Evolutionary conservation across 2,329 filamentous ascomycete species (phyloP).

Genomic region (Cordyceps sp.): DNA sequence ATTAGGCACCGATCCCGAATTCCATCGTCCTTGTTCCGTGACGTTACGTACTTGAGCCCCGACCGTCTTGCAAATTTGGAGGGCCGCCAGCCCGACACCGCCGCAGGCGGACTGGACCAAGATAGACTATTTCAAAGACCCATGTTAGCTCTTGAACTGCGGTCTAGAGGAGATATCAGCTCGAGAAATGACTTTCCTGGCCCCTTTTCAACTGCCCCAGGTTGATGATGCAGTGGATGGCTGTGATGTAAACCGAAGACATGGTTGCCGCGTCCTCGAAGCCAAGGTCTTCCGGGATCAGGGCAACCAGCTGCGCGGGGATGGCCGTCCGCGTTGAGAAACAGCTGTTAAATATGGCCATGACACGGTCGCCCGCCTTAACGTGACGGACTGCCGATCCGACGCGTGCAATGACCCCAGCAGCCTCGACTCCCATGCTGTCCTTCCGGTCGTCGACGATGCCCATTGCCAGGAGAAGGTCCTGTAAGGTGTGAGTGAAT

Average conservation of each 20-base stretch:
- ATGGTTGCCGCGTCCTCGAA: slow-evolving; percentile 18
- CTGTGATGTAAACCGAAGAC: slow-evolving; percentile 16
- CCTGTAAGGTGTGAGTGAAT: background rate
- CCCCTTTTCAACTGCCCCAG: slow-evolving; percentile 3
- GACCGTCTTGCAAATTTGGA: slow-evolving; percentile 9
- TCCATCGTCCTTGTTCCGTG: no score
- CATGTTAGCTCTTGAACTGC: background rate
- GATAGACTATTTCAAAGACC: slow-evolving; percentile 9
- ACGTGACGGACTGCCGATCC: slow-evolving; percentile 7
- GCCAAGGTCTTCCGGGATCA: slow-evolving; percentile 16
- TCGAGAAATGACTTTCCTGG: slow-evolving; percentile 1
- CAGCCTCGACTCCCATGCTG: slow-evolving; percentile 12
- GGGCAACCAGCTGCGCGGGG: slow-evolving; percentile 7
- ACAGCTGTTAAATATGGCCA: slow-evolving; percentile 5
- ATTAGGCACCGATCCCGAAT: background rate
- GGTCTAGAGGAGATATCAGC: background rate
- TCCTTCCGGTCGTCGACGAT: slow-evolving; percentile 1
- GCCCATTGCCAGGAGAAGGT: background rate
- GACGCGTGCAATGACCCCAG: slow-evolving; percentile 7
- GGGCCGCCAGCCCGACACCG: slow-evolving; percentile 13
- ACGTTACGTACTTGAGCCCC: slow-evolving; percentile 8
- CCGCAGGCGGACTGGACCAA: slow-evolving; percentile 16
- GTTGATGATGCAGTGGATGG: slow-evolving; percentile 6
- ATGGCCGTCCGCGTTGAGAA: slow-evolving; percentile 9
- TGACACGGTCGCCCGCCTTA: slow-evolving; percentile 17